Evolutionary conservation across 176 grass and related monocot species (phyloP).

Genomic region (Triticum dicoccoides): DNA sequence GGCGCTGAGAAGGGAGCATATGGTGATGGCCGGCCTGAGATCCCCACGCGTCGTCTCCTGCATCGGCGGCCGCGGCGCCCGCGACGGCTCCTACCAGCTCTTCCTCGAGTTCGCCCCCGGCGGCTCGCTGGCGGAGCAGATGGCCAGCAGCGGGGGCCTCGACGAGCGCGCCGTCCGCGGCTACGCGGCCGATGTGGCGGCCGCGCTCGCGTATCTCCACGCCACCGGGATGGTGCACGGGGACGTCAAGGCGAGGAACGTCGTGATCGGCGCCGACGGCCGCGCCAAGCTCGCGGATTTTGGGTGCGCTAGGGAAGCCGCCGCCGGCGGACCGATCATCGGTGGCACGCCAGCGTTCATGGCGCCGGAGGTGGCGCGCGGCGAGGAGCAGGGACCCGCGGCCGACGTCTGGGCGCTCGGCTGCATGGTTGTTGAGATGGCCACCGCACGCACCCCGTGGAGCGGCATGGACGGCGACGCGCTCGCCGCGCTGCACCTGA

Average conservation of each 20-base stretch:
- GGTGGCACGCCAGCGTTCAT: constrained; percentile 85
- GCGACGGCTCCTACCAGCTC: neutral
- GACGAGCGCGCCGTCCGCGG: constrained; percentile 16
- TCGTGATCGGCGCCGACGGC: constrained; percentile 56
- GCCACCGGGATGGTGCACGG: constrained; percentile 46
- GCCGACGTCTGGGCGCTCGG: constrained; percentile 81
- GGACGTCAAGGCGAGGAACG: constrained; percentile 76
- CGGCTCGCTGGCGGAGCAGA: constrained; percentile 52
- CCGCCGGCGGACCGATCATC: neutral
- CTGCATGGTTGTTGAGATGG: constrained; percentile 64
- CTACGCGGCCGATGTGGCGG: constrained; percentile 34
- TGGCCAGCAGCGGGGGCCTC: neutral
- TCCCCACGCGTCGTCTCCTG: constrained; percentile 63
- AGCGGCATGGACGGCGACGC: constrained; percentile 13
- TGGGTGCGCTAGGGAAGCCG: constrained; percentile 37
- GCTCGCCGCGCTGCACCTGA: constrained; percentile 48
- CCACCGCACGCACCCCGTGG: constrained; percentile 59
- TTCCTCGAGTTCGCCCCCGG: constrained; percentile 79
- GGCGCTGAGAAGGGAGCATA: constrained; percentile 43
- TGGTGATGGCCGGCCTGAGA: constrained; percentile 20
- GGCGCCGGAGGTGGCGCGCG: constrained; percentile 82
- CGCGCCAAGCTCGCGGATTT: constrained; percentile 74
- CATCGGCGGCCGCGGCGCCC: constrained; percentile 26
- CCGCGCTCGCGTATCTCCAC: constrained; percentile 60
- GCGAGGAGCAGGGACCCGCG: constrained; percentile 54